Evolutionary conservation across 805 yeast genomes (phyloP), one percentile per base, ranked within the genome.

Genomic region (Dipodascus geniculatus): DNA sequence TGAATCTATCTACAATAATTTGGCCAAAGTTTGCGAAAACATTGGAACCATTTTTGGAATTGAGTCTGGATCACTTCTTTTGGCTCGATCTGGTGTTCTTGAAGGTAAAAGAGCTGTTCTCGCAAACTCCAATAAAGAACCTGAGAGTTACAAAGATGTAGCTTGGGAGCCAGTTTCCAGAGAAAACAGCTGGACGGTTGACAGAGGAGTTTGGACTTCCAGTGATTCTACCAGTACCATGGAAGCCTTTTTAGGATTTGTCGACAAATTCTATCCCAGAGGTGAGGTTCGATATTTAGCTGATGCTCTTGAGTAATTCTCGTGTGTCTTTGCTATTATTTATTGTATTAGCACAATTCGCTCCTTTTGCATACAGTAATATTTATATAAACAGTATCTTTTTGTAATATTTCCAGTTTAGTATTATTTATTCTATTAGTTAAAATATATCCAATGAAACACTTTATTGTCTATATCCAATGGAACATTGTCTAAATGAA

Each of bases 71-170:
- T 4, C 44, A 3, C 20, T 38, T 4, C 44, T 38, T n/a, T 38
- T 38, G 20, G 44, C 44, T 38, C 44, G 44, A 4, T 38, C 44
- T 38, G 44, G 44, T n/a, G 44, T 38, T 38, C 44, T 38, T n/a
- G 20, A 38, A 17, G 44, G 44, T 38, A 38, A 17, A 38, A 38
- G 14, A 17, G 44, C 44, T n/a, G 44, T 38, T 11, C 4, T 17
- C 20, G 14, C 4, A 38, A 17, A 38, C 8, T 38, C 4, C 17
- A 14, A n/a, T 38, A 9, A 4, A 38, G 44, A 38, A 17, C 4
- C 17, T 38, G 44, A 38, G 19, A 38, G 19, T 38, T 38, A 38
- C 14, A 38, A 38, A 17, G 20, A 17, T n/a, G 44, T 38, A 6
- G 20, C 44, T 38, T 38, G 44, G 44, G 44, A 38, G 14, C 6